Conservation (phyloP, 2,329 filamentous ascomycete genomes). For the Westerdykella aurantiaca region DNA sequence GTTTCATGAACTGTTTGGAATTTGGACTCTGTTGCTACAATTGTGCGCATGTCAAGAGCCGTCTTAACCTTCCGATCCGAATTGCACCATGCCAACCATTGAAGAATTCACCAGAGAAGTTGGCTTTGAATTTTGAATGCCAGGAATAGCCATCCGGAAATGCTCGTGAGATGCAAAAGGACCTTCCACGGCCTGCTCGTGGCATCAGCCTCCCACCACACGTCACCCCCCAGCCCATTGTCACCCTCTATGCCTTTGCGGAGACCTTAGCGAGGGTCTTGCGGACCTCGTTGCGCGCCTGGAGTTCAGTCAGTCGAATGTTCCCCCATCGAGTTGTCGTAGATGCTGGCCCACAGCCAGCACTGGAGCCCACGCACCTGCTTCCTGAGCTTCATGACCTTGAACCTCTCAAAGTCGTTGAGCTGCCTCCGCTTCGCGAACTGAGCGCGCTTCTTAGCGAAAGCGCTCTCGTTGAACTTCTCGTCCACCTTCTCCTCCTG, state of each 20-base stretch:
- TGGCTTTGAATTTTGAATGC: conserved; percentile 38
- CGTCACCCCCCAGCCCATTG: conserved; percentile 25
- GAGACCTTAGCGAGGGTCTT: conserved; percentile 89
- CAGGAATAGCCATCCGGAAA: conserved; percentile 31
- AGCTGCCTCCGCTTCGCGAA: conserved; percentile 81
- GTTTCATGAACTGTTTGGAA: conserved; percentile 36
- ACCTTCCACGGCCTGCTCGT: conserved; percentile 29
- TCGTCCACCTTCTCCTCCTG: conserved; percentile 83
- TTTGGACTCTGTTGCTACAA: conserved; percentile 37
- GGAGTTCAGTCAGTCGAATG: conserved; percentile 2
- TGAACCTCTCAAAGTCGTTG: conserved; percentile 99
- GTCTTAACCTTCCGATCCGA: conserved; percentile 37
- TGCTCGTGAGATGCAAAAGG: conserved; percentile 36
- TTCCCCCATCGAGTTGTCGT: not conserved
- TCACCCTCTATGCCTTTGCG: conserved; percentile 35
- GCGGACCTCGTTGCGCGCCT: conserved; percentile 89
- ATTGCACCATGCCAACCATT: conserved; percentile 37
- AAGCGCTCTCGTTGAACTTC: conserved; percentile 88
- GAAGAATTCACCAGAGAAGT: conserved; percentile 32
- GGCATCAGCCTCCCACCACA: conserved; percentile 25
- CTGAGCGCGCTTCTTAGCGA: conserved; percentile 89
- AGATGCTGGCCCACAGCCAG: not conserved
- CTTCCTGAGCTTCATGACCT: conserved; percentile 99
- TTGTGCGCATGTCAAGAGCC: conserved; percentile 35
- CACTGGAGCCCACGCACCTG: conserved; percentile 57